Evolutionary conservation across 1,139 yeast genomes (phyloP), one percentile per base, ranked within the genome.

Genomic region (Suhomyces terraborum): DNA sequence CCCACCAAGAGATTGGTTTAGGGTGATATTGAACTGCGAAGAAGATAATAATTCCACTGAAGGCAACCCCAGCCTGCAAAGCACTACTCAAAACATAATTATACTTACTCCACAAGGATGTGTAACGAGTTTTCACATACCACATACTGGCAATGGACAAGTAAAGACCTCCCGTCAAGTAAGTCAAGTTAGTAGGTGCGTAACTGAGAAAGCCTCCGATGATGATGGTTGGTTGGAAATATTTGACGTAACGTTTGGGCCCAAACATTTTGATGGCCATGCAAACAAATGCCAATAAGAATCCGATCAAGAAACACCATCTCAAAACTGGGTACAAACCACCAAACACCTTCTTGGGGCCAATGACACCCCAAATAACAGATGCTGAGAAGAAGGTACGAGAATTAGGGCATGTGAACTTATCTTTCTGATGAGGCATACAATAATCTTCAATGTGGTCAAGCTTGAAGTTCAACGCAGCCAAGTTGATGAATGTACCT

Each of bases 281-380:
- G 45, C 65, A 58, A 1, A 19, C 73, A 54, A 41, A 75, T 62
- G 59, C 72, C 23, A 41, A 32, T 25, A 38, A 45, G 35, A 72
- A 71, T 1, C 85, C 85, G 36, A 79, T 66, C 36, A 79, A 60
- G 69, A 80, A 80, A 45, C 78, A 70, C 63, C 64, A 77, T 52
- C 67, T 64, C 55, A 77, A 58, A 24, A 66, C 55, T 25, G 82
- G 82, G 50, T 78, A 77, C 14, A 76, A 56, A 0, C 70, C 72
- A 44, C 61, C 62, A 48, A 77, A 77, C 38, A 69, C 73, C 46
- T 74, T 67, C 49, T 67, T 61, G 1, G 85, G 83, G 2, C 85
- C 86, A 49, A 81, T 75, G 8, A 77, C 77, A 42, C 87, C 86
- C 88, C 88, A 83, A 34, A 79, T 67, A 27, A 82, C 73, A 4